These are phyloP conservation scores for Xylaria digitata DNA, from an alignment of 2,329 filamentous ascomycete species.

Conservation along the genomic window DNA sequence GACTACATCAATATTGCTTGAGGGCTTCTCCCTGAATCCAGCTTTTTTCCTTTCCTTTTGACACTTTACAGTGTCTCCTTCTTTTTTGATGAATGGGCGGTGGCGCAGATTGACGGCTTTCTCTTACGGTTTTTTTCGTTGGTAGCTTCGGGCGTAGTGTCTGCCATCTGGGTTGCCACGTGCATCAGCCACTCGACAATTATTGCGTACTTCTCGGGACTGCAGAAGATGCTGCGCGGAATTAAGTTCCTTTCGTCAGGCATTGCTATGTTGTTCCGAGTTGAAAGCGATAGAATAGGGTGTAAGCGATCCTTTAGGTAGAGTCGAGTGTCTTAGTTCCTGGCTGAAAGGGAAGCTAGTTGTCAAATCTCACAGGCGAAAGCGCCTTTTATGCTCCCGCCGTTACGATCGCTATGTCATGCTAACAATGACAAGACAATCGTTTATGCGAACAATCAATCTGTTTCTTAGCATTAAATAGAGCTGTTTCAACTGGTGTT, in stretches of 20 bases:
- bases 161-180: background rate
- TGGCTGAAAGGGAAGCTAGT: background rate
- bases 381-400: background rate
- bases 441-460: background rate
- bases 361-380: background rate
- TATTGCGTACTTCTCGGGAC: too few relatives aligned
- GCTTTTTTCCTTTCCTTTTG: background rate
- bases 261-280: background rate
- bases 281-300: too few relatives aligned
- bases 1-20: background rate
- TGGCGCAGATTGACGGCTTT: background rate
- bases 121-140: background rate
- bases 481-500: background rate
- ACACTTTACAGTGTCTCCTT: background rate
- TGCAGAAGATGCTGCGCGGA: background rate
- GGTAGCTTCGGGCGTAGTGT: background rate
- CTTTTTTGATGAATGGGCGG: background rate
- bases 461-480: background rate
- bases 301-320: background rate
- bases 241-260: background rate
- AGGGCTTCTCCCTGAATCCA: background rate
- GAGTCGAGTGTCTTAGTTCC: background rate
- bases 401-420: background rate
- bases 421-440: background rate
- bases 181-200: constrained; percentile 5